Conservation (phyloP, 441 rosid genomes). For the Erodium trifolium region DNA sequence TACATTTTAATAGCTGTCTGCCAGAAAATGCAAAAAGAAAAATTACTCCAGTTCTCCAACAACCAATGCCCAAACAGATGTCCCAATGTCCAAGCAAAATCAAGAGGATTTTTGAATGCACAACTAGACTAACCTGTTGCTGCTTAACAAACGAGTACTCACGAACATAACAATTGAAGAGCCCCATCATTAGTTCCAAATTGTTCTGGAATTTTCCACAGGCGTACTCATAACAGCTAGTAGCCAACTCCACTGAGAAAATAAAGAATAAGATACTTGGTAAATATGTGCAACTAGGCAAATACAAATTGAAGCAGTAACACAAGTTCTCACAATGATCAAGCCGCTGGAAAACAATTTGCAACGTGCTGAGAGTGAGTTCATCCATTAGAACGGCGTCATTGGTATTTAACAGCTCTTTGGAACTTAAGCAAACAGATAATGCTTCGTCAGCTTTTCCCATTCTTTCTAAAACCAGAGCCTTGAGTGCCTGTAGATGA, state of each 20-base stretch:
- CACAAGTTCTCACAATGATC: conserved; percentile 58
- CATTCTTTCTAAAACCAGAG: conserved; percentile 78
- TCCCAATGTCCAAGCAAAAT: conserved; percentile 9
- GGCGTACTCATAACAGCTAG: conserved; percentile 86
- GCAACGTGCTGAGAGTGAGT: conserved; percentile 93
- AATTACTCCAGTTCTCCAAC: conserved; percentile 8
- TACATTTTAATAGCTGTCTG: conserved; percentile 99
- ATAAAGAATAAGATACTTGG: conserved; percentile 9
- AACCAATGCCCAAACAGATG: conserved; percentile 7
- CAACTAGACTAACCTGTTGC: conserved; percentile 66
- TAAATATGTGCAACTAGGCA: not conserved
- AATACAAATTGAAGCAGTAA: not conserved
- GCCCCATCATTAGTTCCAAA: conserved; percentile 93
- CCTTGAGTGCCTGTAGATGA: conserved; percentile 62
- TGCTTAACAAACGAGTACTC: conserved; percentile 94
- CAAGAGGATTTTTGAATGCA: not conserved
- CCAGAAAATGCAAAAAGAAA: conserved; percentile 27
- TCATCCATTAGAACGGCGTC: conserved; percentile 85
- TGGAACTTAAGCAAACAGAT: conserved; percentile 58
- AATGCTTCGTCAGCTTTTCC: conserved; percentile 79
- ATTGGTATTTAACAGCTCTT: conserved; percentile 61
- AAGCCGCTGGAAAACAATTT: conserved; percentile 86
- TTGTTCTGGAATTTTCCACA: conserved; percentile 70
- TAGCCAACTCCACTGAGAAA: conserved; percentile 82
- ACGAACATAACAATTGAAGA: conserved; percentile 92